phyloP scores from a whole-genome alignment of 768 basidiomycete species.

The Leccinum variicolor region DNA sequence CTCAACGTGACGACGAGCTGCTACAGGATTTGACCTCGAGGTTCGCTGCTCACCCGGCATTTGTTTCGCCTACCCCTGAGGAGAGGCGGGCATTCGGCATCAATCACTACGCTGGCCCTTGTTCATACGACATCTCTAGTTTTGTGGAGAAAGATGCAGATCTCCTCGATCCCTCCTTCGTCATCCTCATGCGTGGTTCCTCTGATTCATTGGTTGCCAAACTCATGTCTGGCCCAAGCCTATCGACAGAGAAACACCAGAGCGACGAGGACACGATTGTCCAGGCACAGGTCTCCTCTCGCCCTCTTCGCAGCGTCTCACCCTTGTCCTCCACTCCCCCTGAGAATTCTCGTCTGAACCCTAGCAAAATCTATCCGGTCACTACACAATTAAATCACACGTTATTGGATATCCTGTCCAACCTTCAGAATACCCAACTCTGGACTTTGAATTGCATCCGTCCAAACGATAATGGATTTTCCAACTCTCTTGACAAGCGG shows the following conservation, averaged over 20 bases:
- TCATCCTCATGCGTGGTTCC: slow-evolving; percentile 49
- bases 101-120: slow-evolving; percentile 57
- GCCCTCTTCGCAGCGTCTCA: slow-evolving; percentile 50
- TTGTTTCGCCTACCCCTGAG: slow-evolving; percentile 34
- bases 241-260: slow-evolving; percentile 56
- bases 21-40: slow-evolving; percentile 46
- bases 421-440: slow-evolving; percentile 42
- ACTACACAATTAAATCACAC: slow-evolving; percentile 56
- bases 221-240: slow-evolving; percentile 58
- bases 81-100: slow-evolving; percentile 48
- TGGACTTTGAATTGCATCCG: slow-evolving; percentile 63
- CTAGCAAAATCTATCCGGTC: slow-evolving; percentile 52
- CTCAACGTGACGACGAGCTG: slow-evolving; percentile 47
- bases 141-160: slow-evolving; percentile 53
- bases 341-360: slow-evolving; percentile 44
- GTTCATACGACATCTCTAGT: slow-evolving; percentile 47
- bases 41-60: slow-evolving; percentile 52
- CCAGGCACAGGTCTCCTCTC: slow-evolving; percentile 60
- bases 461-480: slow-evolving; percentile 61
- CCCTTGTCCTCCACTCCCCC: slow-evolving; percentile 28
- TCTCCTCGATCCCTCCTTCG: slow-evolving; percentile 53
- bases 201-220: slow-evolving; percentile 54
- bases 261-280: slow-evolving; percentile 56
- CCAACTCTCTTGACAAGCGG: slow-evolving; percentile 63
- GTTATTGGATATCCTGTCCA: slow-evolving; percentile 44